Evolutionary conservation across 2,329 filamentous ascomycete genomes (phyloP), one percentile per base, ranked within the genome.

Genomic region (Microcyclospora pomicola): DNA sequence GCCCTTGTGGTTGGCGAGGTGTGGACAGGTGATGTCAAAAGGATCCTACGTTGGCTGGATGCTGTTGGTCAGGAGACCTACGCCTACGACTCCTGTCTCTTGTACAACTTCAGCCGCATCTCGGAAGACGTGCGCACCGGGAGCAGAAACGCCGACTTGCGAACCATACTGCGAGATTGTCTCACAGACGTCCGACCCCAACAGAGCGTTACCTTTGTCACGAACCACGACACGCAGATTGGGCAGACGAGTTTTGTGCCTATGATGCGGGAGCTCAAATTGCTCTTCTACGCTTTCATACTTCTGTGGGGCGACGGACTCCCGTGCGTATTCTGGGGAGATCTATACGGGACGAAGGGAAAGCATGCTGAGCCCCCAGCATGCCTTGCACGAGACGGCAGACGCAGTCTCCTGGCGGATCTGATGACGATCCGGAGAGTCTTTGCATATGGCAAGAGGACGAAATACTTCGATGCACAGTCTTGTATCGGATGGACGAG

Each of bases 1-100:
- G 74, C 75, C 56, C 78, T 82, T 50, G 61, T 81, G 12, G 72
- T 84, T 1, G 79, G 76, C 9, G 80, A 84, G 50, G 82, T 77
- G 53, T 83, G 78, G 77, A 68, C 68, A 27, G 71, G 69, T 34
- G 70, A 79, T 39, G 58, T 71, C 0, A 52, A 65, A 13, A 66
- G 69, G 38, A 68, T 82, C 56, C 55, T 67, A 1, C 56, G 62
- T 14, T 82, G 79, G 56, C 44, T 59, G 3, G 55, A 60, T 37
- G 44, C 52, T 6, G 53, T 56, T 79, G 33, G 64, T 71, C 29
- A 60, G 60, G 16, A 74, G 79, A 67, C 71, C 35, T 66, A 71
- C 42, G 71, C 82, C 13, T 84, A 80, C 51, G 80, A 85, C 54
- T 69, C 74, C 0, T 77, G 79, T 1, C 64, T 86, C 2, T 67